phyloP scores from a whole-genome alignment of 78 protist genomes.

The Monocercomonoides exilis region DNA sequence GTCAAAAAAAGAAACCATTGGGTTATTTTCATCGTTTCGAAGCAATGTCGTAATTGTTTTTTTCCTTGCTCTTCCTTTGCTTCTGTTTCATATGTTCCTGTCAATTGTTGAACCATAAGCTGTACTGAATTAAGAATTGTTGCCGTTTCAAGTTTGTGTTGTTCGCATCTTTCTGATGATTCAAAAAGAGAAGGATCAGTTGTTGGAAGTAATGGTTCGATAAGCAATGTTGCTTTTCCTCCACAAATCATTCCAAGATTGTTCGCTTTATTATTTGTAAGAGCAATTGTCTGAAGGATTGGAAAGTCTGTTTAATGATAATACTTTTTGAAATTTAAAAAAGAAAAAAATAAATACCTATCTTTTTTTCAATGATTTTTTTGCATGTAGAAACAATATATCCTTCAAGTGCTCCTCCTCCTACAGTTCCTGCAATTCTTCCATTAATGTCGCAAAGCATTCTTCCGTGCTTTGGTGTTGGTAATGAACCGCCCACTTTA shows the following conservation, averaged over 20 bases:
- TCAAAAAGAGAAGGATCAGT: too few relatives aligned
- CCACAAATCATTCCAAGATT: not conserved
- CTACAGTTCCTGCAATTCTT: not conserved
- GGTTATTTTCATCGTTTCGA: too few relatives aligned
- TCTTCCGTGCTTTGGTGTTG: not conserved
- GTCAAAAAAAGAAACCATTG: too few relatives aligned
- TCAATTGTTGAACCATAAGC: too few relatives aligned
- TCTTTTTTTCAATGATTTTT: not conserved
- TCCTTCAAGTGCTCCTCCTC: not conserved
- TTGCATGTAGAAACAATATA: not conserved
- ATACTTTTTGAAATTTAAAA: too few relatives aligned
- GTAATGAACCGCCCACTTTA: not conserved
- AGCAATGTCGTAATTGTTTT: too few relatives aligned
- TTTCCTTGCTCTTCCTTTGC: too few relatives aligned
- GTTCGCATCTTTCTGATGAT: too few relatives aligned
- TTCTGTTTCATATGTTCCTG: too few relatives aligned
- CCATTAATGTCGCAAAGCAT: not conserved
- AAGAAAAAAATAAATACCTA: not conserved
- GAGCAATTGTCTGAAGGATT: not conserved
- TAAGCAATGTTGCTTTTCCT: not conserved
- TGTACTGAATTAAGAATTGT: too few relatives aligned
- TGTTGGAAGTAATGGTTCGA: not conserved
- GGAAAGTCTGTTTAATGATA: not conserved
- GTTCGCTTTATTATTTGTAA: not conserved
- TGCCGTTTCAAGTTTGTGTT: too few relatives aligned